Evolutionary conservation across 768 basidiomycete species (phyloP), one percentile per base, ranked within the genome.

Genomic region (Kockovaella imperatae): DNA sequence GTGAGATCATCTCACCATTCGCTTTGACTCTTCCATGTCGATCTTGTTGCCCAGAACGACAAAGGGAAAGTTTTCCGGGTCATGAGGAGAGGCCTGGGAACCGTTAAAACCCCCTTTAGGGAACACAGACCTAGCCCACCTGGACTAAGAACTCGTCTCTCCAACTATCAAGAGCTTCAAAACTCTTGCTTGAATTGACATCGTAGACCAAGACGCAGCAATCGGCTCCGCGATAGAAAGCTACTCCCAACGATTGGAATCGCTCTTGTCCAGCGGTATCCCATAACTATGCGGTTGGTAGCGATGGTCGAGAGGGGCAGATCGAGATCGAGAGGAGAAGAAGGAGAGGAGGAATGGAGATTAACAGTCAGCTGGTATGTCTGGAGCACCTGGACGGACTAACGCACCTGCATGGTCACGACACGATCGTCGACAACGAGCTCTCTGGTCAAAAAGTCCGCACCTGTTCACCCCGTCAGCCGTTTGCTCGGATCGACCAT

Each of bases 1-100:
- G n/a, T n/a, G n/a, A 20, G 10, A 38, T 8, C 36, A 10, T 62
- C 79, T 53, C 49, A 89, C 91, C 82, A 95, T 90, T 57, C 93
- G 82, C 73, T 96, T 97, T 71, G 83, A 86, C 76, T 97, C 95
- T 75, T 97, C 95, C 64, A 96, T 87, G 71, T 99, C 95, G 71
- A 99, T 93, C 87, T 99, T 99, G 76, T 99, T 99, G n/a, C 95
- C 95, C 51, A 99, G 75, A 11, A 99, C 93, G 47, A 99, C 91
- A 65, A 99, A 99, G 5, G 95, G 95, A 73, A 99, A 99, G 76
- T 96, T 96, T 78, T 97, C 95, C 32, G 95, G 91, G 72, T 97
- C 93, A 69, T 93, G 89, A 36, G 95, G 95, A 68, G 87, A 90
- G 10, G 95, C 95, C 75, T 99, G 86, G 2, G 26, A 21, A 7